Percentiles rank a stretch among this genome's conserved stretches.
Evolutionary conservation across 768 basidiomycete genomes (phyloP).

Genomic region (Trametes gibbosa): DNA sequence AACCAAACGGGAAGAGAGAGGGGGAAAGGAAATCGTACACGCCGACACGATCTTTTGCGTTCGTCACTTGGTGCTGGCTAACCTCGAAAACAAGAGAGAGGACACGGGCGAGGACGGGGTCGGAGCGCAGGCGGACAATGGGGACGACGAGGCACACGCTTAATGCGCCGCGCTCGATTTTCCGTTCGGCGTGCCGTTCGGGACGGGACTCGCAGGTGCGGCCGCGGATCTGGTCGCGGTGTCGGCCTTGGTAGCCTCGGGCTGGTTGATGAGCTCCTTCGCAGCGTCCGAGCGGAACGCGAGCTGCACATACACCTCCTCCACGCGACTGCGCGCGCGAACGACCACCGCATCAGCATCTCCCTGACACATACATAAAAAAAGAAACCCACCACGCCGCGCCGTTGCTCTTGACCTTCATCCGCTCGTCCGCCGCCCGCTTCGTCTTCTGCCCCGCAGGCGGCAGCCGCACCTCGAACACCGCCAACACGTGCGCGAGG

Average conservation of each 20-base stretch:
- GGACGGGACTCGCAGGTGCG: neutral
- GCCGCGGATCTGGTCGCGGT: neutral
- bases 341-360: neutral
- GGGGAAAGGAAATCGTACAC: neutral
- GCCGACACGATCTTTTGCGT: too few relatives aligned
- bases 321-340: neutral
- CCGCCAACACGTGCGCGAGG: slow-evolving; percentile 24
- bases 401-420: slow-evolving; percentile 16
- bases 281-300: slow-evolving; percentile 1
- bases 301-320: slow-evolving; percentile 15
- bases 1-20: too few relatives aligned
- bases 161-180: neutral
- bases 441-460: slow-evolving; percentile 3
- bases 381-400: slow-evolving; percentile 9
- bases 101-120: too few relatives aligned
- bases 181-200: neutral
- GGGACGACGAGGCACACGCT: neutral
- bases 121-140: too few relatives aligned
- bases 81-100: too few relatives aligned
- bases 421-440: slow-evolving; percentile 11
- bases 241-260: neutral
- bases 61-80: too few relatives aligned
- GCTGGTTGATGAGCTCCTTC: neutral
- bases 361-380: neutral
- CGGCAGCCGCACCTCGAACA: slow-evolving; percentile 24